Evolutionary conservation across 139 green algal species (phyloP), one percentile per base, ranked within the genome.

Genomic region (Choricystis sp.): DNA sequence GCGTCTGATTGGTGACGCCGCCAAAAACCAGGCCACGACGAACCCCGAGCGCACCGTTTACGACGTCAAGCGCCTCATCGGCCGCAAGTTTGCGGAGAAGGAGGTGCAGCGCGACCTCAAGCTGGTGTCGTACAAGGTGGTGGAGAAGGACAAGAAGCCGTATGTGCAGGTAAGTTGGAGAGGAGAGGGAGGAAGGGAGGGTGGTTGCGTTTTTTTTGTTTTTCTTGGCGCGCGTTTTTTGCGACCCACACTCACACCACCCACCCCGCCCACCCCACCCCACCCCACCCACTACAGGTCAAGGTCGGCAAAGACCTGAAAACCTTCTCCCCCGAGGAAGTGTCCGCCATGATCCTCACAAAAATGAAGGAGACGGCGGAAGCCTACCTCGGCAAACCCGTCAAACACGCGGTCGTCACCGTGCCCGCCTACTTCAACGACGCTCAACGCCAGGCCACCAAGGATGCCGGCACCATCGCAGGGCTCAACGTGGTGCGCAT

Each of bases 351-450:
- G 90, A 92, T 98, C 26, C 81, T 98, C 24, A 81, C 69, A 60
- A 98, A 98, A 75, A 88, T 94, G 84, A 93, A 90, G 74, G 75
- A 86, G n/a, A 86, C 73, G 2, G 86, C 86, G 19, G 83, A 92
- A 68, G 75, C 63, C 0, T 87, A 75, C 72, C 74, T 93, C 56
- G 82, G 81, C 69, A 79, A 92, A 64, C 59, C 67, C 26, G 81
- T 95, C 4, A 89, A 87, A 74, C 73, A 90, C 58, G 87, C 87
- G 3, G 87, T 95, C 19, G 87, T 95, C 27, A 95, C 87, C n/a
- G 87, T 94, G 29, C 87, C 85, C 19, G 94, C 94, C 4, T 99
- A 99, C 84, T 99, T 99, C 87, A 97, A 98, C 69, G 94, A 99
- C 68, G 88, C 92, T 0, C 94, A 99, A 84, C 76, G 94, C 57